phyloP scores from a whole-genome alignment of 768 basidiomycete species.

The Calvatia gigantea region DNA sequence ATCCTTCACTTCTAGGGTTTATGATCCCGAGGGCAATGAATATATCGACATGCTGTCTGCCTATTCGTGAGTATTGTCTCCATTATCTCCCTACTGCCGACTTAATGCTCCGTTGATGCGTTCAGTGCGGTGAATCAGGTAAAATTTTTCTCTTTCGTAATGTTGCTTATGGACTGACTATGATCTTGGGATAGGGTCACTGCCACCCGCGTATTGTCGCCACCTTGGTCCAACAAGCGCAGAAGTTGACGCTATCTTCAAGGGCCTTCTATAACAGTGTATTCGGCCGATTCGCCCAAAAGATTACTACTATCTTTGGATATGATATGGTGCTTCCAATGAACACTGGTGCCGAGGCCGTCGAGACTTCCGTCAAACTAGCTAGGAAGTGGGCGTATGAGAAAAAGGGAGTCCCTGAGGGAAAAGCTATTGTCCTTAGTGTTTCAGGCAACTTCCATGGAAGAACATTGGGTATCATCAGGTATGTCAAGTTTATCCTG shows the following conservation, averaged over 20 bases:
- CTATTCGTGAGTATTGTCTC: constrained; percentile 69
- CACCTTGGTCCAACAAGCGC: constrained; percentile 80
- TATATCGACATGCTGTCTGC: constrained; percentile 99
- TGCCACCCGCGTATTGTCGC: constrained; percentile 88
- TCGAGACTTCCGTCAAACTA: constrained; percentile 95
- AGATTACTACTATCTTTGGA: constrained; percentile 78
- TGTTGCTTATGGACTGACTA: constrained; percentile 4
- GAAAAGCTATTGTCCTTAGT: constrained; percentile 82
- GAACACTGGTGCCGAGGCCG: constrained; percentile 99
- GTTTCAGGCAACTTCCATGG: constrained; percentile 96
- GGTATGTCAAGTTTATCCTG: constrained; percentile 33
- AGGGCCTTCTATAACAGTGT: constrained; percentile 94
- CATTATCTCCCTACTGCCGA: neutral
- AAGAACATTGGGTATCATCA: constrained; percentile 84
- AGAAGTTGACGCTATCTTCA: constrained; percentile 89
- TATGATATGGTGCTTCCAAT: constrained; percentile 97
- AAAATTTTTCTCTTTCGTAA: constrained; percentile 21
- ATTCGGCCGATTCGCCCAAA: constrained; percentile 87
- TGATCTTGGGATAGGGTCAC: constrained; percentile 57
- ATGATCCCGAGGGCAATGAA: constrained; percentile 92
- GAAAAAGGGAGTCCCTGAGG: constrained; percentile 77
- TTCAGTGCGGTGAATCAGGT: constrained; percentile 69
- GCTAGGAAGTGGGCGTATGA: constrained; percentile 96
- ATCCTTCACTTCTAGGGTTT: constrained; percentile 46
- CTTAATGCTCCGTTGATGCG: constrained; percentile 1